Base-by-base conservation (phyloP, 2,329 filamentous ascomycete genomes). In the Fusarium sp. region DNA sequence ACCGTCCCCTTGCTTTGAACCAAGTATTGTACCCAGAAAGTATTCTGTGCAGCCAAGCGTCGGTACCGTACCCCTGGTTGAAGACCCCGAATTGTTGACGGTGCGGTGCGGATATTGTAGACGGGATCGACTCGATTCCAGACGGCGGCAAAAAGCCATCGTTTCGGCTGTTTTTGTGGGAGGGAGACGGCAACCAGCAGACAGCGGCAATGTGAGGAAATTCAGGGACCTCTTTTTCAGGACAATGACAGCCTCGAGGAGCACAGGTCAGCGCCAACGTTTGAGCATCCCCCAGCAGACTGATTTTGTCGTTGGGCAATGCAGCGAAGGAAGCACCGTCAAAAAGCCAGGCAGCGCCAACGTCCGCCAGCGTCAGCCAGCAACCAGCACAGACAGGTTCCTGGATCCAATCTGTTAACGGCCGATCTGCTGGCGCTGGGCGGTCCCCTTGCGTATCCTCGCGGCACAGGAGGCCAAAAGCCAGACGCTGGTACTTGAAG, bases 211-310 rank as follows among this genome's bases (percentile, higher is more conserved):
- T 42, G 42, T 38, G 69, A 56, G 62, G 71, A 74, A 74, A 74
- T 72, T 53, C 66, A 73, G 71, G 71, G 61, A 74, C 68, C 33
- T 66, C 29, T 69, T 46, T 33, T 58, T 42, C 70, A 73, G 60
- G 60, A 69, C 40, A 46, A 20, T 33, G 36, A 64, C 58, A 63
- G 46, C 46, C 35, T 74, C 60, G 46, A 62, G 60, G 60, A 40
- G 68, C 57, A 72, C 64, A 71, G 46, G 62, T 61, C 71, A 74
- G 42, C 68, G 67, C 71, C 71, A 74, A 66, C 62, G 71, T 73
- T 72, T 74, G 71, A 69, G 61, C 58, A 38, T 33, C 65, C 57
- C 53, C 64, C 42, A 27, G 66, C 58, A 62, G 58, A 53, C 44
- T 68, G 67, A 65, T 64, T 66, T 62, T 64, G 71, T 63, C 61